Conservation (phyloP, 306 rosid genomes). For the Arachis hypogaea region DNA sequence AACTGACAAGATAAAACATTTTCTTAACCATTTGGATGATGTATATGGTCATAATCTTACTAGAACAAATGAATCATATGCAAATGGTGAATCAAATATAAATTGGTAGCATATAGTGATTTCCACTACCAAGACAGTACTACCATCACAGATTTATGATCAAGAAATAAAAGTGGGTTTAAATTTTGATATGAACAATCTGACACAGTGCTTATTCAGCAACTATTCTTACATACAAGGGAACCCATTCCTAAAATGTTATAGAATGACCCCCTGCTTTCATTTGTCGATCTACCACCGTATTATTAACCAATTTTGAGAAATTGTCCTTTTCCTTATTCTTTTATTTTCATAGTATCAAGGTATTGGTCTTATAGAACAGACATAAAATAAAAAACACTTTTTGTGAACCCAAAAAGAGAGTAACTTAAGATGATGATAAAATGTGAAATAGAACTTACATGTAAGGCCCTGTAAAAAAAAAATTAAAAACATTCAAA, state of each 20-base stretch:
- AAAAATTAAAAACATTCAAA: slow-evolving; percentile 35
- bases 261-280: neutral
- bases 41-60: neutral
- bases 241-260: neutral
- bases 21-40: neutral
- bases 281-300: neutral
- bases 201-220: neutral
- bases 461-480: slow-evolving; percentile 94
- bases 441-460: slow-evolving; percentile 56
- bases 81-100: neutral
- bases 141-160: neutral
- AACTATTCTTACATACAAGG: neutral
- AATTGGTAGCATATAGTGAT: neutral
- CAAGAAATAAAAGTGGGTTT: neutral
- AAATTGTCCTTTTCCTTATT: neutral
- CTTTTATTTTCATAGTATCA: slow-evolving; percentile 3
- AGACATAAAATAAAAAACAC: slow-evolving; percentile 5
- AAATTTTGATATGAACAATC: neutral
- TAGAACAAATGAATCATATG: neutral
- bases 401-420: slow-evolving; percentile 4
- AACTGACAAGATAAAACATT: neutral
- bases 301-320: slow-evolving; percentile 7
- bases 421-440: slow-evolving; percentile 43
- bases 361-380: neutral
- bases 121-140: neutral